Base-by-base conservation (phyloP, 2,329 filamentous ascomycete species). In the Lachnellula cervina region DNA sequence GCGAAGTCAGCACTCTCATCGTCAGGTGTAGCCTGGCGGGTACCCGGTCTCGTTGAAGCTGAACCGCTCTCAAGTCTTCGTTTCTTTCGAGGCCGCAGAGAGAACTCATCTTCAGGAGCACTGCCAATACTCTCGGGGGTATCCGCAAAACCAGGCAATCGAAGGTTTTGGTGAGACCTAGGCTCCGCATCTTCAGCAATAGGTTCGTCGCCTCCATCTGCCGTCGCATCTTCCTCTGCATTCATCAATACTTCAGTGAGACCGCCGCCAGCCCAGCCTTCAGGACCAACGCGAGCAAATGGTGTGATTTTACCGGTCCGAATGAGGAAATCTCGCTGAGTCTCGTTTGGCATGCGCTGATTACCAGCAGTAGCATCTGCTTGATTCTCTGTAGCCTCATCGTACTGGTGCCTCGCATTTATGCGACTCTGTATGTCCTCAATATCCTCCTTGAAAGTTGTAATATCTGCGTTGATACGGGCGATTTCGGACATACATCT, bases 261-360 rank as follows among this genome's bases (percentile, higher is more conserved):
- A 57, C 86, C 86, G 2, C 87, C 21, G 5, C 44, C 44, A 32
- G 23, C 25, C 44, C 44, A 46, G 9, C 44, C 44, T 46, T 46
- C 44, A 11, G 44, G 44, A 16, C 44, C 44, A 28, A 32, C 44
- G 5, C 56, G 59, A 7, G 91, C 89, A 67, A 99, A 99, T 0
- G 94, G 94, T 0, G 94, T 99, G 63, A 99, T 97, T 73, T 97
- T 97, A 59, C 94, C 94, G 0, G 93, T 99, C 28, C 94, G 85
- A 49, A 99, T 94, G 47, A 99, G 80, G 69, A 89, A 99, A 47
- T 96, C 92, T 50, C 92, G 83, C 58, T 90, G 85, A 23, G 82
- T 90, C 74, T 97, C 94, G 58, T 89, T 89, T 1, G 89, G 84
- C 55, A 93, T 73, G 52, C 82, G 83, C 56, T 80, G 78, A 51